Evolutionary conservation across 1,139 yeast genomes (phyloP).

Genomic region (Blastobotrys indianensis): DNA sequence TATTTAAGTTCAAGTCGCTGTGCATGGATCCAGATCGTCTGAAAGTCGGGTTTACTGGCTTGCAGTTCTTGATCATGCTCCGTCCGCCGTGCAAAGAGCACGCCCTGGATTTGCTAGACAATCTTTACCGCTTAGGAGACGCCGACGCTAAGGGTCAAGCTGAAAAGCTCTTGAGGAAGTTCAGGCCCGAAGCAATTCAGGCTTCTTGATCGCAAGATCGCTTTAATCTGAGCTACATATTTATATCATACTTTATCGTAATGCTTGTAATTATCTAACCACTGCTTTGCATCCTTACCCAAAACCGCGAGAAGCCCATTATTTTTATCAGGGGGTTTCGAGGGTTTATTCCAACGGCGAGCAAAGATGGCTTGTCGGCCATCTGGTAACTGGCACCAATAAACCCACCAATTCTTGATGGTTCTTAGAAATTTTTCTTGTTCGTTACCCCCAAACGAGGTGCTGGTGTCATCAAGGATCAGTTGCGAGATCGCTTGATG

Average conservation of each 20-base stretch:
- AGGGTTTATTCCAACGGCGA: constrained; percentile 23
- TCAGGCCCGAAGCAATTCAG: constrained; percentile 23
- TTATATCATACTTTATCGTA: constrained; percentile 23
- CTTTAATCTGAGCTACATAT: background rate
- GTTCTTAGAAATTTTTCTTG: constrained; percentile 29
- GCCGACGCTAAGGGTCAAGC: constrained; percentile 56
- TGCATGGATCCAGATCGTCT: constrained; percentile 83
- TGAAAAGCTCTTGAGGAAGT: constrained; percentile 48
- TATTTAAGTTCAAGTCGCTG: constrained; percentile 60
- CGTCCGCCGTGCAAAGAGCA: constrained; percentile 74
- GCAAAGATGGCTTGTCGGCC: constrained; percentile 26
- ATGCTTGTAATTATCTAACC: constrained; percentile 28
- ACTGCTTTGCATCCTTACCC: constrained; percentile 28
- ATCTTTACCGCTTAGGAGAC: constrained; percentile 44
- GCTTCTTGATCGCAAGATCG: background rate
- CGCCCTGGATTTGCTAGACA: constrained; percentile 61
- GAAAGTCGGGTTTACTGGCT: constrained; percentile 67
- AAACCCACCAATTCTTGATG: constrained; percentile 30
- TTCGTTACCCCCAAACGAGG: constrained; percentile 18
- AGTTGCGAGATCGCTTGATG: constrained; percentile 25
- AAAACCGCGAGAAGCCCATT: constrained; percentile 25
- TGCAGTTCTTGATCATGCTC: constrained; percentile 79
- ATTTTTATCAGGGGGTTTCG: constrained; percentile 17
- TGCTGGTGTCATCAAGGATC: constrained; percentile 5
- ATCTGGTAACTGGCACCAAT: constrained; percentile 25